Base-by-base conservation (phyloP, 805 yeast genomes). In the Ogataea siamensis region DNA sequence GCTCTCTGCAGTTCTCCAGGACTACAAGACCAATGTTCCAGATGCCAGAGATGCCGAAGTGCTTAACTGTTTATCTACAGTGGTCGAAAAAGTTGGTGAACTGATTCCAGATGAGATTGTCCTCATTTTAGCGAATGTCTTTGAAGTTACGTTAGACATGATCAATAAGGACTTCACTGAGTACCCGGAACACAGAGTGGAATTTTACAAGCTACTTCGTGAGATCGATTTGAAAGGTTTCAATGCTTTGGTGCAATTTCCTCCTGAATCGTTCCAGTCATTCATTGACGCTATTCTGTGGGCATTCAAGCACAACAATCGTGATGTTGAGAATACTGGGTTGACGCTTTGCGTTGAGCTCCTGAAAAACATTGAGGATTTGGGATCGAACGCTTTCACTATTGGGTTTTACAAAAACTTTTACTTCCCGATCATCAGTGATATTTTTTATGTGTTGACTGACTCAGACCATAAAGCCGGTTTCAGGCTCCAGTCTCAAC, bases 1-100 rank as follows among this genome's bases (percentile, higher is more conserved):
- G 55, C 76, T 93, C 46, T 73, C 73, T 30, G 87, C 97, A 0
- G 89, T 87, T 11, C 73, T 93, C 47, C 94, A 84, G 45, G 99
- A 93, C 62, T 93, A 93, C 66, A 78, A 77, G 54, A 68, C 78
- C 12, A 86, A 86, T 56, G 95, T 88, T 22, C 95, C 98, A 4
- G 95, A 88, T 67, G 96, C 97, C 7, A 81, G 98, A 59, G 99
- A 93, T 66, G 96, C 96, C 6, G 99, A 93, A 66, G 99, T 93
- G 5, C 73, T 93, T 62, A 87, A 85, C 64, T 89, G 98, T 73
- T 82, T 93, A 78, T 80, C 95, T 7, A 87, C 96, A 1, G 76
- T 93, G 40, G 95, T 93, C 18, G 70, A 78, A 19, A 83, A 87
- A 57, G 94, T 88, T 42, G 97, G 97, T 9, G 83, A 75, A 46